Conservation (phyloP, 2,329 filamentous ascomycete species). For the Cadophora sp. region DNA sequence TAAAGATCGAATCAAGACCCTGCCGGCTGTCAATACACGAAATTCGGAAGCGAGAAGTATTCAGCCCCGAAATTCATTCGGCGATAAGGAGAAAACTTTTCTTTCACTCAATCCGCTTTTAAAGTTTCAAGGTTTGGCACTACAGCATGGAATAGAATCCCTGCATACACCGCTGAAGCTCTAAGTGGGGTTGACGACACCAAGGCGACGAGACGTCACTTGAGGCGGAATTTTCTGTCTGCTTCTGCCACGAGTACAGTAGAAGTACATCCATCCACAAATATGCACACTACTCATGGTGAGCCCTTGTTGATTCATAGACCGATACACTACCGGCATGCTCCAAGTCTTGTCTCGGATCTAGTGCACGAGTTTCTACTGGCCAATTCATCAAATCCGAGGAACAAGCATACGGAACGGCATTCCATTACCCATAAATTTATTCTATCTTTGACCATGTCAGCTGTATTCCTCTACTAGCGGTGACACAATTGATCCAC, state of each 20-base stretch:
- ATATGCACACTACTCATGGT: neutral
- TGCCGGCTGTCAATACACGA: neutral
- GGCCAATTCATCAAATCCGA: neutral
- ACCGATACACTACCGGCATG: neutral
- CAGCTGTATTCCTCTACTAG: neutral
- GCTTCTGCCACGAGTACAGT: conserved; percentile 7
- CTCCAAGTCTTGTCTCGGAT: neutral
- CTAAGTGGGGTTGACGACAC: neutral
- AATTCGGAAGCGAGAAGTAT: neutral
- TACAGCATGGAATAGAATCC: neutral
- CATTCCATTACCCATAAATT: neutral
- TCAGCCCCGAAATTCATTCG: neutral
- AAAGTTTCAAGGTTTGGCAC: neutral
- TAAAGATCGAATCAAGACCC: neutral
- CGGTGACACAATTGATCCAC: conserved; percentile 6
- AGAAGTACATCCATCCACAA: too few relatives aligned
- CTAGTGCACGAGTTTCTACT: neutral
- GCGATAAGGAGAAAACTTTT: conserved; percentile 13
- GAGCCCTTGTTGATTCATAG: neutral
- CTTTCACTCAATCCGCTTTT: neutral
- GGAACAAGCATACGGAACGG: neutral
- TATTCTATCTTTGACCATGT: neutral
- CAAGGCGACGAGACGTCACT: conserved; percentile 5
- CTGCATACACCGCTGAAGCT: neutral
- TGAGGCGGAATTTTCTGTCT: conserved; percentile 1